A percentile compares a stretch with the other conserved stretches of the same genome.
Evolutionary conservation across 371 early-diverging fungal genomes (phyloP).

Genomic region (Parasitella parasitica): DNA sequence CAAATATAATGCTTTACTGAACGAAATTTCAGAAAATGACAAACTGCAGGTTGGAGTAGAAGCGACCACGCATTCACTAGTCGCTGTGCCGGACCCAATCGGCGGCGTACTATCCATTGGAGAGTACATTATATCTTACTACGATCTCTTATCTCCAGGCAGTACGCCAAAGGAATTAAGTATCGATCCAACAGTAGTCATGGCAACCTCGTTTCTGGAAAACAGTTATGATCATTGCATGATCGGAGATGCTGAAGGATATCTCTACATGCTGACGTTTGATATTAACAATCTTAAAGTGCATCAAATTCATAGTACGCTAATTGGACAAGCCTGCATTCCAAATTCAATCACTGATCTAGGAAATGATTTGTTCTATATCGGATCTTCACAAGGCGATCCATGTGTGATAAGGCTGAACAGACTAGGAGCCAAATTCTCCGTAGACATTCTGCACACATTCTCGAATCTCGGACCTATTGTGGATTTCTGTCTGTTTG

Average conservation of each 20-base stretch:
- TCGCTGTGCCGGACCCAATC: slow-evolving; percentile 56
- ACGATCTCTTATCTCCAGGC: slow-evolving; percentile 23
- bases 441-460: slow-evolving; percentile 52
- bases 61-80: slow-evolving; percentile 53
- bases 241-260: slow-evolving; percentile 74
- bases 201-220: slow-evolving; percentile 38
- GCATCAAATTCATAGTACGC: neutral
- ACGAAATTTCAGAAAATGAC: neutral
- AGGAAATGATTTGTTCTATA: slow-evolving; percentile 63
- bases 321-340: slow-evolving; percentile 34
- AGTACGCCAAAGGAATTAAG: slow-evolving; percentile 36
- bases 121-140: slow-evolving; percentile 67
- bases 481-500: slow-evolving; percentile 76
- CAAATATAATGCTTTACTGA: neutral
- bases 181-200: slow-evolving; percentile 50
- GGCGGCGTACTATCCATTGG: slow-evolving; percentile 72
- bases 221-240: slow-evolving; percentile 55
- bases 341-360: slow-evolving; percentile 70
- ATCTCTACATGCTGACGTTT: slow-evolving; percentile 62
- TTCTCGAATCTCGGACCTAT: slow-evolving; percentile 79
- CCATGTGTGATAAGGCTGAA: slow-evolving; percentile 66
- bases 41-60: slow-evolving; percentile 40
- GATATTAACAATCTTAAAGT: slow-evolving; percentile 19
- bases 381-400: slow-evolving; percentile 86
- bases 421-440: slow-evolving; percentile 25